These are phyloP conservation scores for Myrmaecium sp. DNA, from an alignment of 2,329 filamentous ascomycete species.

Conservation along the genomic window DNA sequence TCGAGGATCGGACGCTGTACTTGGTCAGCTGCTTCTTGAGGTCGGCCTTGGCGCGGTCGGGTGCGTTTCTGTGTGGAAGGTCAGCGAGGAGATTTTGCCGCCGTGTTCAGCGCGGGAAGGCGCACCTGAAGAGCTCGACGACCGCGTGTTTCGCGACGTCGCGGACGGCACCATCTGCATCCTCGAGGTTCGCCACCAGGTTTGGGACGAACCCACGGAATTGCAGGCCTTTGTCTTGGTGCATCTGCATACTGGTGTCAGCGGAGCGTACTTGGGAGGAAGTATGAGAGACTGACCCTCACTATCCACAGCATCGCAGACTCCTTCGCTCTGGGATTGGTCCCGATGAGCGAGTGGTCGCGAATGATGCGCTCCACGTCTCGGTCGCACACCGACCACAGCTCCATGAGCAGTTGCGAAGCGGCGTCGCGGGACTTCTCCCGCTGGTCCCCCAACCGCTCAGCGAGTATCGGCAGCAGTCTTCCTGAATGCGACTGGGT, in stretches of 20 bases:
- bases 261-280: slow-evolving; percentile 7
- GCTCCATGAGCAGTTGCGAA: slow-evolving; percentile 56
- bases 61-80: slow-evolving; percentile 42
- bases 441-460: slow-evolving; percentile 75
- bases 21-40: slow-evolving; percentile 72
- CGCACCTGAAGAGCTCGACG: slow-evolving; percentile 68
- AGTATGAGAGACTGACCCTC: slow-evolving; percentile 33
- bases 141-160: slow-evolving; percentile 70
- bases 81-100: slow-evolving; percentile 8
- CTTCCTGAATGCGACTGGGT: slow-evolving; percentile 50
- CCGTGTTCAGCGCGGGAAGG: background rate
- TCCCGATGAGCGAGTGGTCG: slow-evolving; percentile 60
- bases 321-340: slow-evolving; percentile 74
- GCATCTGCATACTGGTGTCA: slow-evolving; percentile 46
- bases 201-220: slow-evolving; percentile 72
- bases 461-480: slow-evolving; percentile 59
- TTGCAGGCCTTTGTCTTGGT: slow-evolving; percentile 58
- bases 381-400: slow-evolving; percentile 50
- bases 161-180: slow-evolving; percentile 74
- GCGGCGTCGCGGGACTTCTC: slow-evolving; percentile 68
- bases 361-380: slow-evolving; percentile 72
- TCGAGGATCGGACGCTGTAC: slow-evolving; percentile 73
- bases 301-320: slow-evolving; percentile 71
- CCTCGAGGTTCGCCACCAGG: slow-evolving; percentile 75
- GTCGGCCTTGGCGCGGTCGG: slow-evolving; percentile 71